Percentiles rank a stretch among this genome's conserved stretches.
Evolutionary conservation across 257 asterid genomes (phyloP).

Genomic region (Petunia secreta): DNA sequence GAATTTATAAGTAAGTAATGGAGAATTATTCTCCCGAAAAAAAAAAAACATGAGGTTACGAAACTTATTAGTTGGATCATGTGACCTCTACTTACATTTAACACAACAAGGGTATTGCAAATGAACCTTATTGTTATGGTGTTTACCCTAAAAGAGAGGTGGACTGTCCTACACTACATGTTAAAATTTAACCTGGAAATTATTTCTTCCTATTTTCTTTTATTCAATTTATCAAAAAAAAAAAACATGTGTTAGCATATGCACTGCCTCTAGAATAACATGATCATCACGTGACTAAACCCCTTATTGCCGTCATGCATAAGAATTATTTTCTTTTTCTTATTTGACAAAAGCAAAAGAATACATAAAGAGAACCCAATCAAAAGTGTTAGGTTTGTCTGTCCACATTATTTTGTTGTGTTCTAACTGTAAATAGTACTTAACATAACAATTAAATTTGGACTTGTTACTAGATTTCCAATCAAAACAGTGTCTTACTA

Average conservation of each 20-base stretch:
- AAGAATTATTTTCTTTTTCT: neutral
- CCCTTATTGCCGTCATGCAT: neutral
- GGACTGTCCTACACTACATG: neutral
- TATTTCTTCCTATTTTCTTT: constrained; percentile 14
- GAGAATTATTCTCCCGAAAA: no score
- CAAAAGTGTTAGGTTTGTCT: constrained; percentile 10
- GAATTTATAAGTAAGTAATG: no score
- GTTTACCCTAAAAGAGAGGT: neutral
- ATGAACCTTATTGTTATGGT: neutral
- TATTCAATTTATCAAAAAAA: neutral
- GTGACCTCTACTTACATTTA: neutral
- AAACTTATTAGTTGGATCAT: neutral
- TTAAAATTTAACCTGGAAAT: neutral
- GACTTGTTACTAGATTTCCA: neutral
- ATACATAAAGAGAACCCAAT: neutral
- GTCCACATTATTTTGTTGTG: neutral
- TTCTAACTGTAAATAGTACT: neutral
- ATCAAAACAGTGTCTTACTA: neutral
- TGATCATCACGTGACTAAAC: constrained; percentile 42
- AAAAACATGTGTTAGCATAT: constrained; percentile 43
- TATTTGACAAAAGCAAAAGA: neutral
- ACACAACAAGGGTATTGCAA: neutral
- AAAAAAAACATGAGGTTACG: no score
- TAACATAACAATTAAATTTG: neutral
- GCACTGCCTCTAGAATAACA: constrained; percentile 43